These are phyloP conservation scores for Trypanosoma vivax DNA, from an alignment of 208 protist species.

Conservation along the genomic window DNA sequence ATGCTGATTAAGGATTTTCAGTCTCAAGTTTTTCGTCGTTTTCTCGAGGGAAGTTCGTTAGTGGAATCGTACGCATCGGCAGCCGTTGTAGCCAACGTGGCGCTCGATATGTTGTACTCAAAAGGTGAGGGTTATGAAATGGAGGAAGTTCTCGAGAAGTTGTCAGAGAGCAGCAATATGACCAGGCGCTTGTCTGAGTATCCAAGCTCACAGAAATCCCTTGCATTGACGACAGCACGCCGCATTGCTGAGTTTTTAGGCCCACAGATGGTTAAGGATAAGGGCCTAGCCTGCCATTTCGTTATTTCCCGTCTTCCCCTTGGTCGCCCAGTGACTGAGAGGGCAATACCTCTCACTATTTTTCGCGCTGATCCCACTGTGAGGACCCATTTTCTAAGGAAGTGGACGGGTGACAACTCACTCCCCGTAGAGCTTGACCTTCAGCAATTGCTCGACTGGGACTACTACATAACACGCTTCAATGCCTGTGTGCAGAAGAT, in stretches of 20 bases:
- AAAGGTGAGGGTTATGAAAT: conserved; percentile 88
- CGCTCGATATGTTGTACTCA: conserved; percentile 95
- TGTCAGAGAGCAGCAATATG: conserved; percentile 98
- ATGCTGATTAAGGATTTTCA: conserved; percentile 99
- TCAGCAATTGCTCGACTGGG: conserved; percentile 97
- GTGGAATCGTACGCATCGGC: conserved; percentile 95
- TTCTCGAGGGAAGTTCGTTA: conserved; percentile 94
- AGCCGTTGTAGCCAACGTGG: conserved; percentile 93
- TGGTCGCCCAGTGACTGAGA: conserved; percentile 95
- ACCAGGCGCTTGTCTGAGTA: conserved; percentile 95
- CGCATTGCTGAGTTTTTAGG: conserved; percentile 98
- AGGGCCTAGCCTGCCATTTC: conserved; percentile 95
- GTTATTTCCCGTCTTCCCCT: conserved; percentile 96
- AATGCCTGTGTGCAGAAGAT: conserved; percentile 98
- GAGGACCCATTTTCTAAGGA: conserved; percentile 90
- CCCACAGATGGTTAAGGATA: conserved; percentile 96
- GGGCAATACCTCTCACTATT: conserved; percentile 97
- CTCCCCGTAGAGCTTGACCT: conserved; percentile 70
- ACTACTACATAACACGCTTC: conserved; percentile 98
- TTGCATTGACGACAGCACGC: conserved; percentile 96
- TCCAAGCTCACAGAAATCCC: conserved; percentile 95
- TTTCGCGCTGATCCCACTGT: conserved; percentile 92
- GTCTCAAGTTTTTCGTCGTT: conserved; percentile 93
- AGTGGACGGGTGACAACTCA: conserved; percentile 90
- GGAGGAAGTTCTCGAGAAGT: conserved; percentile 95